A percentile compares a stretch with the other conserved stretches of the same genome.
These are phyloP conservation scores for Lignosus rhinocerotis DNA, from an alignment of 1,284 basidiomycete genomes.

Conservation along the genomic window DNA sequence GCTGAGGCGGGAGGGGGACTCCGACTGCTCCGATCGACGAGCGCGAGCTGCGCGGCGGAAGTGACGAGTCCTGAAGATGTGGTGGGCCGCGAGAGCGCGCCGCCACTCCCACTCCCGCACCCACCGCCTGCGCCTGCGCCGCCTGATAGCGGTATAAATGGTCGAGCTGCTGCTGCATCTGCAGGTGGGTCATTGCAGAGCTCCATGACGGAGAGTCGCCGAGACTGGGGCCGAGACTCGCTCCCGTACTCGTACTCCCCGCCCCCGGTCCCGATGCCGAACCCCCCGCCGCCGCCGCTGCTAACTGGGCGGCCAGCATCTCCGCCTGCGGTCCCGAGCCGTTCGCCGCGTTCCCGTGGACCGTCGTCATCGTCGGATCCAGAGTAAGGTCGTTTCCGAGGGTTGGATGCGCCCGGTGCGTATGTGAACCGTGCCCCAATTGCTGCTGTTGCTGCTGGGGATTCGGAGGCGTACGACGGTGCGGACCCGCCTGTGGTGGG, in stretches of 20 bases:
- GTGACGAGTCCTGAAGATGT: constrained; percentile 51
- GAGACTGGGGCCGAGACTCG: constrained; percentile 72
- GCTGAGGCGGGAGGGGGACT: constrained; percentile 28
- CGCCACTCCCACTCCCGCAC: constrained; percentile 12
- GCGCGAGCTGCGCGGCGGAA: constrained; percentile 46
- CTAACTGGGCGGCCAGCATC: constrained; percentile 35
- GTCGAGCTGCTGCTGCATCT: constrained; percentile 35
- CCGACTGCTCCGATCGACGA: constrained; percentile 40
- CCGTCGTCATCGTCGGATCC: constrained; percentile 46
- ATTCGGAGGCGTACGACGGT: constrained; percentile 46
- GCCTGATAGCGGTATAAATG: constrained; percentile 32
- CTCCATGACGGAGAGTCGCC: constrained; percentile 80
- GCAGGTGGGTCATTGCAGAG: constrained; percentile 68
- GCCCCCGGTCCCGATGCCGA: not conserved
- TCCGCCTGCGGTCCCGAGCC: constrained; percentile 22
- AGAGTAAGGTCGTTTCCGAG: constrained; percentile 65
- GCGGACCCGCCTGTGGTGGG: constrained; percentile 30
- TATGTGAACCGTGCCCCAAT: not conserved
- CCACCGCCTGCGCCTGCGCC: constrained; percentile 23
- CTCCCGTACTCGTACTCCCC: constrained; percentile 58
- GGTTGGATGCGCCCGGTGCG: constrained; percentile 33
- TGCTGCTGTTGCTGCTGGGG: constrained; percentile 32
- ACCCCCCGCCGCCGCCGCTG: constrained; percentile 21
- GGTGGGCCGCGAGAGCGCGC: constrained; percentile 44
- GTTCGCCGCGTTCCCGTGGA: constrained; percentile 34